Conservation (phyloP, 2,329 filamentous ascomycete genomes). For the Parafenestella ontariensis region DNA sequence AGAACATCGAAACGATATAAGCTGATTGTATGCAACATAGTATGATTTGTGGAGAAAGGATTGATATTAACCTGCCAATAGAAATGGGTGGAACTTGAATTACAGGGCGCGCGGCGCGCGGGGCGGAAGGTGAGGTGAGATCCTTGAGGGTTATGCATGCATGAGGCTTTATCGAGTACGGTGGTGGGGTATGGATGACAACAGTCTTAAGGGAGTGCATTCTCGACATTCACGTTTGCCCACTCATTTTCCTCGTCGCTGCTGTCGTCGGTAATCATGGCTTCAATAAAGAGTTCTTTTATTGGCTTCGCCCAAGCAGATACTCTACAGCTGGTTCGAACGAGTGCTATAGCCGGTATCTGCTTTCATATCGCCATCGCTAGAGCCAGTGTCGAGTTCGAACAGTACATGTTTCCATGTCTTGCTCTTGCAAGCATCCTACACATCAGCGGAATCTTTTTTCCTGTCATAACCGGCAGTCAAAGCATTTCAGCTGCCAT, state of each 20-base stretch:
- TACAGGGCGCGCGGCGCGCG: not conserved
- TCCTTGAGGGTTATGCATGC: too few species aligned
- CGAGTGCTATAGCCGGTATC: not conserved
- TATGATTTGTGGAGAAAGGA: not conserved
- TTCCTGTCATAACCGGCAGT: not conserved
- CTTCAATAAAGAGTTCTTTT: not conserved
- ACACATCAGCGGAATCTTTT: not conserved
- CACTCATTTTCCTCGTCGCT: not conserved
- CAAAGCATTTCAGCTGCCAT: not conserved
- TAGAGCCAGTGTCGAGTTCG: not conserved
- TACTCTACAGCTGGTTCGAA: not conserved
- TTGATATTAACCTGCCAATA: not conserved
- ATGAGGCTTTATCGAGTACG: too few species aligned
- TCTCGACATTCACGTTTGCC: not conserved
- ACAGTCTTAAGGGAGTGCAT: not conserved
- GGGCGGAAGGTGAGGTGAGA: too few species aligned
- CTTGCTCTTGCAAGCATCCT: not conserved
- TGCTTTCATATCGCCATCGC: not conserved
- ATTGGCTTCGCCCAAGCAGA: not conserved
- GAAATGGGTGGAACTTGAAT: not conserved
- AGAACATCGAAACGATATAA: not conserved
- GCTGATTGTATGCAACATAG: not conserved
- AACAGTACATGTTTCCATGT: not conserved
- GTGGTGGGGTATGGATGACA: not conserved
- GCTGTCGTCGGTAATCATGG: not conserved